Conservation (phyloP, 345 rosid species). For the Gossypium rotundifolium region DNA sequence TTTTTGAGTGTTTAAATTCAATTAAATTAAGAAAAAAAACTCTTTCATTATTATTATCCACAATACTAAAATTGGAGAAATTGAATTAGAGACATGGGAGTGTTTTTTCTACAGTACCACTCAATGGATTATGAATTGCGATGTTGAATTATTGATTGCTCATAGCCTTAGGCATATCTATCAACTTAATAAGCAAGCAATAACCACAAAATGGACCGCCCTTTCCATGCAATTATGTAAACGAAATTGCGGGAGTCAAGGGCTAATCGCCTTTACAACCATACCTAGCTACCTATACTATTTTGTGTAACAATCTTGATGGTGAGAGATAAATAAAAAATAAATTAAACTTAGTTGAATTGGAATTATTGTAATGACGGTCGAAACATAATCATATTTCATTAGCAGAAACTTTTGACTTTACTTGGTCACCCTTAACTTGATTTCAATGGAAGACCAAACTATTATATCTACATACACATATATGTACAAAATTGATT, state of each 20-base stretch:
- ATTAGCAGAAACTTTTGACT: conserved; percentile 5
- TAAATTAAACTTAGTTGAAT: not conserved
- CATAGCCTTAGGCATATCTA: not conserved
- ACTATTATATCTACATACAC: not conserved
- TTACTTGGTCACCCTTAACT: not conserved
- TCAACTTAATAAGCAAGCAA: not conserved
- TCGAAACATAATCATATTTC: not conserved
- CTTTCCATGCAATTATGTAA: not conserved
- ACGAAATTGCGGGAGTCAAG: too few relatives aligned
- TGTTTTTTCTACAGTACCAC: not conserved
- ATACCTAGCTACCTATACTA: too few relatives aligned
- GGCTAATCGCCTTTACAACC: too few relatives aligned
- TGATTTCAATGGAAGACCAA: not conserved
- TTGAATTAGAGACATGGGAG: too few relatives aligned
- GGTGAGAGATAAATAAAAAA: not conserved
- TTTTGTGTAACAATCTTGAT: too few relatives aligned
- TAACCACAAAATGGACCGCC: not conserved
- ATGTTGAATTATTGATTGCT: not conserved
- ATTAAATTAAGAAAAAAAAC: too few relatives aligned
- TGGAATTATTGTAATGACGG: not conserved
- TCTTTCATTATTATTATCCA: too few relatives aligned
- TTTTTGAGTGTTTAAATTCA: too few relatives aligned
- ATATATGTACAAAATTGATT: not conserved
- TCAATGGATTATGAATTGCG: not conserved
- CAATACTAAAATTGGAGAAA: too few relatives aligned